phyloP scores from a whole-genome alignment of 139 green algal species.

The Parachlorella kessleri region DNA sequence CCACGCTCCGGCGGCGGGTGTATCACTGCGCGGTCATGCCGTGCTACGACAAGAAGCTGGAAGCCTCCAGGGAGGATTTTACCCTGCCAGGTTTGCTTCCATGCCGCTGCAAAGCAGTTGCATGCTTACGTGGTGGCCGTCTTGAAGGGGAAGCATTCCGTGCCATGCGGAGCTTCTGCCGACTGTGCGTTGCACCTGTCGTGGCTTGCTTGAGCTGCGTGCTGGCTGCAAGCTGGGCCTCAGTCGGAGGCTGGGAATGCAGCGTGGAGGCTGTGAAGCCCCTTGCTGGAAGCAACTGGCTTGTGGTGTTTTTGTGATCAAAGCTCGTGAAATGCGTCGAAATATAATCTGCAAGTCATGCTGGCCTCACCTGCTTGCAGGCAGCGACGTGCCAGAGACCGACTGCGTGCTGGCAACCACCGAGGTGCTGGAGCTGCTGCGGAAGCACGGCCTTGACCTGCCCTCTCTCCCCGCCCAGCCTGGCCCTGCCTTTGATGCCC shows the following conservation, averaged over 20 bases:
- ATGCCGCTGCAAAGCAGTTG: not conserved
- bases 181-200: too few species aligned
- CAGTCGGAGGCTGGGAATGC: too few species aligned
- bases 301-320: too few species aligned
- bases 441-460: conserved; percentile 39
- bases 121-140: too few species aligned
- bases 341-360: too few species aligned
- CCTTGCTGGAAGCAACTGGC: too few species aligned
- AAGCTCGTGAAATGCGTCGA: too few species aligned
- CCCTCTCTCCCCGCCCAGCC: not conserved
- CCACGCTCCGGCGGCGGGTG: conserved; percentile 41
- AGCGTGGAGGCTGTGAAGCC: too few species aligned
- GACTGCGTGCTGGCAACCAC: conserved; percentile 93
- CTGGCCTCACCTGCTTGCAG: conserved; percentile 19
- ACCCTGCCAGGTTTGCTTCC: conserved; percentile 35
- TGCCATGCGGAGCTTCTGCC: too few species aligned
- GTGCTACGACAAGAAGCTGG: conserved; percentile 99
- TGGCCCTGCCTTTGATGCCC: not conserved
- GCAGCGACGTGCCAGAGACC: conserved; percentile 64
- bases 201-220: too few species aligned
- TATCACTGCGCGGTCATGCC: conserved; percentile 97
- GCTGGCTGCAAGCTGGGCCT: too few species aligned
- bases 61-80: conserved; percentile 88
- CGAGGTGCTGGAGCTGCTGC: conserved; percentile 83
- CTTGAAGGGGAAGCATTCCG: too few species aligned